A percentile compares a stretch with the other conserved stretches of the same genome.
These are phyloP conservation scores for Anethum foeniculum DNA, from an alignment of 140 eudicot species.

Conservation along the genomic window DNA sequence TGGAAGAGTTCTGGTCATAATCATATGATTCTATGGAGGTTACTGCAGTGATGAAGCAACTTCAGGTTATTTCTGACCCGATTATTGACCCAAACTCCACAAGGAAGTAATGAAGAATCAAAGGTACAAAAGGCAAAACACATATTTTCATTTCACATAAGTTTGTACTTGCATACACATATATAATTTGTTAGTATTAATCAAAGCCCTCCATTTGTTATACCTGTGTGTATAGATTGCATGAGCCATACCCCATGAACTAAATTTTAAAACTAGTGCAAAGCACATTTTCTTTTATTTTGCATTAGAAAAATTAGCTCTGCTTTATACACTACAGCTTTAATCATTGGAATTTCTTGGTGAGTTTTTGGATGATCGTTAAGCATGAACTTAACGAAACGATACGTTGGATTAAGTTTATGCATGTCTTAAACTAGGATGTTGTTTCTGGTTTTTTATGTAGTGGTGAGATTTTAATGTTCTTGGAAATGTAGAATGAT, in stretches of 20 bases:
- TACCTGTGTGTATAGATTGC: background rate
- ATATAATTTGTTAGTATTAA: background rate
- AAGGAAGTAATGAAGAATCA: background rate
- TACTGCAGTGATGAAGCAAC: background rate
- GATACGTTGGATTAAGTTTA: background rate
- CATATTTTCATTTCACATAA: background rate
- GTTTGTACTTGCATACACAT: background rate
- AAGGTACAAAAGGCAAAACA: background rate
- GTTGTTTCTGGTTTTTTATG: background rate
- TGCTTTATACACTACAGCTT: background rate
- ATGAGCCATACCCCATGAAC: background rate
- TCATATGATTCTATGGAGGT: background rate
- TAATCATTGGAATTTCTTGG: background rate
- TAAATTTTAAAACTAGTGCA: background rate
- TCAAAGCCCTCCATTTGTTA: background rate
- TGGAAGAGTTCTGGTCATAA: too few species aligned
- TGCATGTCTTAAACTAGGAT: background rate
- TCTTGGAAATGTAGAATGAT: background rate
- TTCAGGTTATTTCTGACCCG: background rate
- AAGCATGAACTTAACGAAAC: background rate
- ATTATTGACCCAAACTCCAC: background rate
- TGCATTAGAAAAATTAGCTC: background rate
- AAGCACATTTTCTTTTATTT: background rate
- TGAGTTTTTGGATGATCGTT: background rate
- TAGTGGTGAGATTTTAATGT: background rate